Evolutionary conservation across 345 rosid species (phyloP).

Genomic region (Citrus cavaleriei): DNA sequence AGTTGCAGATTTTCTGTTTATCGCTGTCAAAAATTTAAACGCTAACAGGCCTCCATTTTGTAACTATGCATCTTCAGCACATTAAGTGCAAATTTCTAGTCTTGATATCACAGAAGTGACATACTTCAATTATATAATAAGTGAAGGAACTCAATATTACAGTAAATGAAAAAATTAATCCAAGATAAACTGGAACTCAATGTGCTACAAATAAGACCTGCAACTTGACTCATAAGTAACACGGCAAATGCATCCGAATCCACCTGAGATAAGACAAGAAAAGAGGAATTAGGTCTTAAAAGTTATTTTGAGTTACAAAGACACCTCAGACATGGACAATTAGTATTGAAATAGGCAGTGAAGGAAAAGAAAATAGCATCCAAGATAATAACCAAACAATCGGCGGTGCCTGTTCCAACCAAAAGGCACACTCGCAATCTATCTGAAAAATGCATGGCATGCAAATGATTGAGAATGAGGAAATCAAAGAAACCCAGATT

Average conservation of each 20-base stretch:
- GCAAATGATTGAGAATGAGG: background rate
- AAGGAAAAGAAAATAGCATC: background rate
- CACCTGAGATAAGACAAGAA: constrained; percentile 43
- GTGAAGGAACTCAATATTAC: constrained; percentile 2
- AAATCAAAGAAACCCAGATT: background rate
- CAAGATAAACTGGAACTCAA: constrained; percentile 1
- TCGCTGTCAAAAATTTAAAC: background rate
- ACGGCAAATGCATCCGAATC: constrained; percentile 88
- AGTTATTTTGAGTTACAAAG: background rate
- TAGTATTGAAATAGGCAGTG: background rate
- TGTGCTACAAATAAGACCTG: constrained; percentile 49
- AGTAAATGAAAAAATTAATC: background rate
- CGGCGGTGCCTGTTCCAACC: no score
- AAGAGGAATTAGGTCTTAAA: background rate
- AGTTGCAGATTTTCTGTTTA: background rate
- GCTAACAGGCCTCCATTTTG: background rate
- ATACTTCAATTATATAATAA: constrained; percentile 3
- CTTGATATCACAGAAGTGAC: background rate
- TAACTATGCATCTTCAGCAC: constrained; percentile 2
- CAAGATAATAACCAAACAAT: background rate
- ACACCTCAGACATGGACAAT: background rate
- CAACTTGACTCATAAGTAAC: constrained; percentile 69
- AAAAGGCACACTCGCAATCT: background rate
- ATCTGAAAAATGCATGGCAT: background rate
- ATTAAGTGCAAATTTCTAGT: background rate